phyloP scores from a whole-genome alignment of 306 rosid genomes.

The Prosopis cineraria region DNA sequence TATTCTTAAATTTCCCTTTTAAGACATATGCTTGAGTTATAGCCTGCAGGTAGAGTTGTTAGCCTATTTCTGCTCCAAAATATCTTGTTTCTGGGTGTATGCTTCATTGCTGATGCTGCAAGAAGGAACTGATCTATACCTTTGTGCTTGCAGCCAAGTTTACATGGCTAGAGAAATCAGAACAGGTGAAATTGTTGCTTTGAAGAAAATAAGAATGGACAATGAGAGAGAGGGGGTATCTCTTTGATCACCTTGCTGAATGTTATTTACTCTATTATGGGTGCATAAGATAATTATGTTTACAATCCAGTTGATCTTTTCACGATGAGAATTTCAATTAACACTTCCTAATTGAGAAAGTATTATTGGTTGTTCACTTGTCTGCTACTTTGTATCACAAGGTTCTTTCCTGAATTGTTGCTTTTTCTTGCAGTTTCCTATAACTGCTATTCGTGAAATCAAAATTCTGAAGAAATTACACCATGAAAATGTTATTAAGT shows the following conservation, averaged over 20 bases:
- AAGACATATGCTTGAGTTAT: slow-evolving; percentile 9
- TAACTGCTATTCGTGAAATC: slow-evolving; percentile 78
- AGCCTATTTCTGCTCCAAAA: neutral
- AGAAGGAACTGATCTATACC: slow-evolving; percentile 17
- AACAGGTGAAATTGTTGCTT: slow-evolving; percentile 79
- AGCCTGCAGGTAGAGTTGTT: slow-evolving; percentile 2
- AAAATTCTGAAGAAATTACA: slow-evolving; percentile 68
- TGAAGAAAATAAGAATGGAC: slow-evolving; percentile 78
- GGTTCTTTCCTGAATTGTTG: neutral
- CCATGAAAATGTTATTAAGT: slow-evolving; percentile 68
- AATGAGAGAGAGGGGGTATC: slow-evolving; percentile 75
- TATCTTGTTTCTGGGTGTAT: neutral
- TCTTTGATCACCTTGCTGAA: slow-evolving; percentile 5
- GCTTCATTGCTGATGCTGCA: slow-evolving; percentile 20
- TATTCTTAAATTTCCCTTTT: neutral
- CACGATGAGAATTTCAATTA: slow-evolving; percentile 21
- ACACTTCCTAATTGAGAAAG: neutral
- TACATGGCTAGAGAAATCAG: slow-evolving; percentile 68
- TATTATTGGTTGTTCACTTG: too few relatives aligned
- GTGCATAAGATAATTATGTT: neutral
- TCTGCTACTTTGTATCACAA: slow-evolving; percentile 15
- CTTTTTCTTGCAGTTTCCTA: slow-evolving; percentile 62
- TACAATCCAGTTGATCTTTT: neutral
- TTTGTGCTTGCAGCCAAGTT: slow-evolving; percentile 60
- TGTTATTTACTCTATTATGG: slow-evolving; percentile 4